These are phyloP conservation scores for Ceratocystis alfenasii DNA, from an alignment of 2,329 filamentous ascomycete species.

Conservation along the genomic window DNA sequence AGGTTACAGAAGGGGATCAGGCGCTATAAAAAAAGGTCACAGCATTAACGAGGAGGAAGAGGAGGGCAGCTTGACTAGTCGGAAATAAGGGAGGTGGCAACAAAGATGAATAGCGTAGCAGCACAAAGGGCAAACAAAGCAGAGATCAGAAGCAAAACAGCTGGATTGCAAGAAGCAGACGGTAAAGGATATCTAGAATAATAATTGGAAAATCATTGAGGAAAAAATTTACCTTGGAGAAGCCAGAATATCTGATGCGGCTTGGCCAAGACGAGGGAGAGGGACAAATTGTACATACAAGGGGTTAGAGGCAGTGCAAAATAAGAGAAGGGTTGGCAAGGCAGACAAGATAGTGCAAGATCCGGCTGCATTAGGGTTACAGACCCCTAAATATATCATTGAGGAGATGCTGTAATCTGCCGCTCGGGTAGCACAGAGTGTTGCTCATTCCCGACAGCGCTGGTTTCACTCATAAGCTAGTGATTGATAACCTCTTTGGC, in stretches of 20 bases:
- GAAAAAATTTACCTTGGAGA: not conserved
- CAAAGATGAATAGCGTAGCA: not conserved
- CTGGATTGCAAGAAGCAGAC: not conserved
- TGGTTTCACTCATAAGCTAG: too few relatives aligned
- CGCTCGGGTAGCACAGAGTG: not conserved
- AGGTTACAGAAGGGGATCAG: conserved; percentile 8
- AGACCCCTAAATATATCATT: not conserved
- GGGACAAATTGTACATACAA: not conserved
- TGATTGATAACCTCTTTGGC: too few relatives aligned
- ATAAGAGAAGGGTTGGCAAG: conserved; percentile 1
- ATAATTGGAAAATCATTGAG: not conserved
- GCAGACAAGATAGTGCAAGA: not conserved
- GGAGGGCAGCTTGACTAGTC: not conserved
- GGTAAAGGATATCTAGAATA: not conserved
- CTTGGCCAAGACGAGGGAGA: too few relatives aligned
- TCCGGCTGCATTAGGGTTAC: accelerated
- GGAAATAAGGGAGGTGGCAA: conserved; percentile 6
- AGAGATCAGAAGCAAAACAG: not conserved
- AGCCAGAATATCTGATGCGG: too few relatives aligned
- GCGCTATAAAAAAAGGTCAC: conserved; percentile 7
- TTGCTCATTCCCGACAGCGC: not conserved
- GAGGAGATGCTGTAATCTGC: too few relatives aligned
- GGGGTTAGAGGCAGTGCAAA: conserved; percentile 6
- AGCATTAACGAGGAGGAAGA: conserved; percentile 2
- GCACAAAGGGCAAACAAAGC: not conserved